phyloP scores from a whole-genome alignment of 805 yeast genomes.

The Ogataea methylovora region DNA sequence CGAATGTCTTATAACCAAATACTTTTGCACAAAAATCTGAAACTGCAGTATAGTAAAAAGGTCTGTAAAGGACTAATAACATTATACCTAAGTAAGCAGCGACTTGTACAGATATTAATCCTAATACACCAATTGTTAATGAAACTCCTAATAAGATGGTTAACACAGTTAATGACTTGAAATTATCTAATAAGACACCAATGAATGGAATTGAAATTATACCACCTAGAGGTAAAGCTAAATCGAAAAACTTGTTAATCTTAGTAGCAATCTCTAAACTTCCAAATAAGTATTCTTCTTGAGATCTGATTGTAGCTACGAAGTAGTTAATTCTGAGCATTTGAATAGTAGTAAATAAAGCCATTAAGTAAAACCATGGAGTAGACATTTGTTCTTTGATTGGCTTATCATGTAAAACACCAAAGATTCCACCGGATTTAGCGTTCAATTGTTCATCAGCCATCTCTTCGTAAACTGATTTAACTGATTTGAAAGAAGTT shows the following conservation, averaged over 20 bases:
- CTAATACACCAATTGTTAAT: constrained; percentile 59
- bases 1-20: constrained; percentile 88
- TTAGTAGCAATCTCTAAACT: constrained; percentile 40
- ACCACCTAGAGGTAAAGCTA: constrained; percentile 87
- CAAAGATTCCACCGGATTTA: constrained; percentile 65
- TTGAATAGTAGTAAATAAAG: constrained; percentile 73
- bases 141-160: constrained; percentile 47
- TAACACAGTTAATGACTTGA: constrained; percentile 54
- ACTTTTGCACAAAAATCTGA: constrained; percentile 90
- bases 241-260: constrained; percentile 71
- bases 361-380: constrained; percentile 75
- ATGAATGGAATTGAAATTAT: constrained; percentile 79
- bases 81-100: constrained; percentile 65
- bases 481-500: constrained; percentile 27
- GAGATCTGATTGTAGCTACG: constrained; percentile 82
- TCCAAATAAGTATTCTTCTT: constrained; percentile 66
- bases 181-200: constrained; percentile 71
- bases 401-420: constrained; percentile 60
- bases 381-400: constrained; percentile 35
- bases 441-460: constrained; percentile 49
- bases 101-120: constrained; percentile 41
- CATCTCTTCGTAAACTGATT: constrained; percentile 59
- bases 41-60: constrained; percentile 87
- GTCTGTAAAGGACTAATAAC: constrained; percentile 74
- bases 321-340: constrained; percentile 91